A percentile compares a stretch with the other conserved stretches of the same genome.
phyloP scores from a whole-genome alignment of 768 basidiomycete genomes.

The Galerina marginata region DNA sequence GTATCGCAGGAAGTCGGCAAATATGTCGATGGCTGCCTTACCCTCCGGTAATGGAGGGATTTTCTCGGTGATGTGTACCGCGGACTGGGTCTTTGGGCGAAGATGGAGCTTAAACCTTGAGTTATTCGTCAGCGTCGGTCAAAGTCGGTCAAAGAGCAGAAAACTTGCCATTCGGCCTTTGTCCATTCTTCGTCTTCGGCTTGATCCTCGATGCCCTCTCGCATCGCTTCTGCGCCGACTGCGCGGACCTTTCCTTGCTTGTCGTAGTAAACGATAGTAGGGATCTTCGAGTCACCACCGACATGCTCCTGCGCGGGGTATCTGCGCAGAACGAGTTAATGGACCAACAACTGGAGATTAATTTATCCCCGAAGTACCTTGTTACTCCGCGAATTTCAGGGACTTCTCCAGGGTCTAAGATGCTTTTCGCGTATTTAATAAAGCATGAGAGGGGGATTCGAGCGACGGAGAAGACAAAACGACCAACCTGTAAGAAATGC shows the following conservation, averaged over 20 bases:
- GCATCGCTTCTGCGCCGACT: constrained; percentile 50
- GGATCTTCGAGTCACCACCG: constrained; percentile 55
- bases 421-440: constrained; percentile 16
- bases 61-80: constrained; percentile 19
- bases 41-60: constrained; percentile 48
- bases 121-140: neutral
- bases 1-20: constrained; percentile 58
- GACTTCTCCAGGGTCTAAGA: constrained; percentile 30
- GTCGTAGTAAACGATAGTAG: constrained; percentile 54
- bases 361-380: constrained; percentile 21
- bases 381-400: constrained; percentile 33
- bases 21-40: constrained; percentile 46
- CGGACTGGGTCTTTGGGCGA: constrained; percentile 31
- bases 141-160: constrained; percentile 18
- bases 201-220: constrained; percentile 40
- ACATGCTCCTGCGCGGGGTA: constrained; percentile 52
- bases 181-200: constrained; percentile 50
- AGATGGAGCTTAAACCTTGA: constrained; percentile 46
- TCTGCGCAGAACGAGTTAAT: constrained; percentile 30
- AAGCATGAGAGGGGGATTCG: neutral
- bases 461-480: neutral
- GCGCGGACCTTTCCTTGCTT: constrained; percentile 42
- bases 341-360: neutral
- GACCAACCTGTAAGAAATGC: constrained; percentile 25
- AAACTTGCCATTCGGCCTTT: constrained; percentile 50